Conservation (phyloP, 1,284 basidiomycete species). For the Ganoderma lingzhi region DNA sequence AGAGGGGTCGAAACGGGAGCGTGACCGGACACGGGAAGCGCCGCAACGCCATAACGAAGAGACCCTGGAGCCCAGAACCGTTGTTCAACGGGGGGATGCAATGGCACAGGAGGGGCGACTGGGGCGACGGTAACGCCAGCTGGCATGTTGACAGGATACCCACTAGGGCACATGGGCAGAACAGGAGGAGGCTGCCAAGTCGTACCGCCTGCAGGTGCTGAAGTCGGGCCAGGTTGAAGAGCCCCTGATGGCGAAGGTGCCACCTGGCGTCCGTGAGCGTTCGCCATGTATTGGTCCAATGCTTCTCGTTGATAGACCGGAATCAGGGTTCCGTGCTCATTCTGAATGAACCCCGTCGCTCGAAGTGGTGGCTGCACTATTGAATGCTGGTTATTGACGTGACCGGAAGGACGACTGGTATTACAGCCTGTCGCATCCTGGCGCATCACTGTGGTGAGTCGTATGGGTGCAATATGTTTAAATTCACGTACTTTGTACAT, state of each 20-base stretch:
- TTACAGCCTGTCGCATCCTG: not conserved
- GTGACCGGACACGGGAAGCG: not conserved
- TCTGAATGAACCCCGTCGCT: constrained; percentile 76
- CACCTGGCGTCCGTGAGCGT: constrained; percentile 35
- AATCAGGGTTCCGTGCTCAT: constrained; percentile 73
- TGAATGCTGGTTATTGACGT: not conserved
- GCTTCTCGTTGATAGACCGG: constrained; percentile 77
- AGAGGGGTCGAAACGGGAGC: not conserved
- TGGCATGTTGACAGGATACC: constrained; percentile 14
- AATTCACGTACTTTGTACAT: constrained; percentile 26
- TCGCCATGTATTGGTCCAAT: constrained; percentile 62
- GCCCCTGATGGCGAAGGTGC: constrained; percentile 16
- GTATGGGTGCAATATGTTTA: too few species aligned
- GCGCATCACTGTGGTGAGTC: not conserved
- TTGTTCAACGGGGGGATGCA: constrained; percentile 13
- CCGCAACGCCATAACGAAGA: constrained; percentile 8
- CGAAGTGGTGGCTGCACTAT: constrained; percentile 62
- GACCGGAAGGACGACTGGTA: not conserved
- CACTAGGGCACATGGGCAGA: constrained; percentile 11
- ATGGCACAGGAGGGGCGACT: constrained; percentile 1
- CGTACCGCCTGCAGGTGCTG: not conserved
- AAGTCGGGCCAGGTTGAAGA: not conserved
- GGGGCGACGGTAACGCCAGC: not conserved
- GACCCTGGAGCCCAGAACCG: constrained; percentile 29
- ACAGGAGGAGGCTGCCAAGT: constrained; percentile 9